Base-by-base conservation (phyloP, 140 eudicot genomes). In the Cichorium intybus region DNA sequence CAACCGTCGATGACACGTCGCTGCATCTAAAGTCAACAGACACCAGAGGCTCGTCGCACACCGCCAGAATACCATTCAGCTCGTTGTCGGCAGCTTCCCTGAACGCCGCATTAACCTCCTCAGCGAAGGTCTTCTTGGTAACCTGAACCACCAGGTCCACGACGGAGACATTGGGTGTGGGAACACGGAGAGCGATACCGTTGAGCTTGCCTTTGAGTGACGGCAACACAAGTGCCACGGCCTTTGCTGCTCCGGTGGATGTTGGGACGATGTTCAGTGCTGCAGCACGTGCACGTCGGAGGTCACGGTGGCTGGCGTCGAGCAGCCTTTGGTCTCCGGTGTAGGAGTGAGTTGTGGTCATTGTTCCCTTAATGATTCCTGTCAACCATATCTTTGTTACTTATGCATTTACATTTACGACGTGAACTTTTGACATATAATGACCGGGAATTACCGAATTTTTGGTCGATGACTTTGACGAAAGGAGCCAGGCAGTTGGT, bases 311-410 rank as follows among this genome's bases (percentile, higher is more conserved):
- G 69, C 97, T 89, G 6, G 97, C 97, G 46, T 89, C 97, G 1
- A 89, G 91, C 18, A 89, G 85, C 82, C 97, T 79, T 60, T 89
- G 97, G 97, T 89, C 95, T 24, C 97, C 97, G 14, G 97, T 89
- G 89, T 89, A 89, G 63, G 97, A 89, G 89, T 89, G 97, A 23
- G 97, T 89, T 7, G 97, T 86, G 41, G 97, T 89, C 97, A 89
- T 89, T 39, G 97, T 89, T 68, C 97, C 97, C 83, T 89, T 89
- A 6, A 89, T 89, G 65, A 89, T 89, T 26, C 95, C 92, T 87
- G 35, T 52, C 62, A 62, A 24, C 21, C 33, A 47, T 56, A 56
- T 56, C 18, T n/a, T 27, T 56, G 35, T 56, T 24, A 35, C 1
- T 15, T 37, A 0, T 37, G n/a, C 46, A 11, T 10, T 43, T 43